These are phyloP conservation scores for Lyophyllum atratum DNA, from an alignment of 768 basidiomycete species.

Conservation along the genomic window DNA sequence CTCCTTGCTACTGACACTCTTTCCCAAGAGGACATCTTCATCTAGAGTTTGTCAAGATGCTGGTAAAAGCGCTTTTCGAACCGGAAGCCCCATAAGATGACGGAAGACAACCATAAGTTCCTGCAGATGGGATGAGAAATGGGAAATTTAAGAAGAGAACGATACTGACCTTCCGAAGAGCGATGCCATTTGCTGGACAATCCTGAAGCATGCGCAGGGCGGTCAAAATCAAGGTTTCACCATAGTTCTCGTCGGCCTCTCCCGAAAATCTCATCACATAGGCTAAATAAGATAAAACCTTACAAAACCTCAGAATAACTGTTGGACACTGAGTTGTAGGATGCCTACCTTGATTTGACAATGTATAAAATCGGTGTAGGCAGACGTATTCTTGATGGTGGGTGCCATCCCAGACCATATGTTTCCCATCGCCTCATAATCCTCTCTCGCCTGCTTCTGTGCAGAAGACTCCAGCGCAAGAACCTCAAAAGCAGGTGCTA, in stretches of 20 bases:
- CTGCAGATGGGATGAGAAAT: conserved; percentile 39
- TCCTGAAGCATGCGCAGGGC: conserved; percentile 91
- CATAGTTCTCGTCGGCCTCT: conserved; percentile 70
- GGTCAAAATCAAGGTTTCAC: conserved; percentile 77
- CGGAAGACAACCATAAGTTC: conserved; percentile 92
- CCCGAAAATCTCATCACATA: conserved; percentile 73
- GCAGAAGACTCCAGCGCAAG: conserved; percentile 79
- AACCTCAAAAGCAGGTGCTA: conserved; percentile 79
- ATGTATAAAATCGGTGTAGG: conserved; percentile 82
- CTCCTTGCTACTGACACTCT: conserved; percentile 82
- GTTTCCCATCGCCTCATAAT: conserved; percentile 79
- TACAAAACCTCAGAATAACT: conserved; percentile 9
- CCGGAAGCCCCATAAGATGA: conserved; percentile 80
- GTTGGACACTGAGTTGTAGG: background rate
- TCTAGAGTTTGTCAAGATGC: conserved; percentile 90
- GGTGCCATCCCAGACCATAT: conserved; percentile 84
- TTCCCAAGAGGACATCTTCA: conserved; percentile 87
- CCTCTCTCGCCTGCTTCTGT: conserved; percentile 74
- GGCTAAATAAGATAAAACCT: conserved; percentile 92
- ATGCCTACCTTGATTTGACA: conserved; percentile 85
- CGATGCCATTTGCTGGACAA: conserved; percentile 84
- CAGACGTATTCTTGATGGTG: conserved; percentile 66
- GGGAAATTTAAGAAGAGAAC: background rate
- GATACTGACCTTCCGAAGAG: conserved; percentile 76
- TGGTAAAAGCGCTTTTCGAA: conserved; percentile 77